Conservation (phyloP, 2,329 filamentous ascomycete genomes). For the Alternaria gaisen region DNA sequence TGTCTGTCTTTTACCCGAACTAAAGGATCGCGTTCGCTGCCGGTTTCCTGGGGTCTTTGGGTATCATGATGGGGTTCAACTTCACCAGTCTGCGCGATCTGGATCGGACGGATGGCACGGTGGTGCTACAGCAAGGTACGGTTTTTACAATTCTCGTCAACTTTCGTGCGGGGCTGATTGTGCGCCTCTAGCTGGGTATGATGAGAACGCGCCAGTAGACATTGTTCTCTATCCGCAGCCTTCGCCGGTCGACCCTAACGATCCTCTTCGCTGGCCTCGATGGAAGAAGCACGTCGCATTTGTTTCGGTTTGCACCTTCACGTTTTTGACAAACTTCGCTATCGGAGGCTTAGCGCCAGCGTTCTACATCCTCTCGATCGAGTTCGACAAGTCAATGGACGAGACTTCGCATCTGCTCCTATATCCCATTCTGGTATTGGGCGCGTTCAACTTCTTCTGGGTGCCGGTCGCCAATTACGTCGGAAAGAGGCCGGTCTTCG, state of each 20-base stretch:
- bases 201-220: slow-evolving; percentile 5
- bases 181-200: not conserved
- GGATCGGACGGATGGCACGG: slow-evolving; percentile 51
- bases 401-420: slow-evolving; percentile 54
- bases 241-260: slow-evolving; percentile 56
- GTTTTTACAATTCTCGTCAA: not conserved
- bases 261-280: slow-evolving; percentile 60
- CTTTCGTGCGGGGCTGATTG: not conserved
- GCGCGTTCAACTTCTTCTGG: slow-evolving; percentile 63
- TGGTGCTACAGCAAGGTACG: slow-evolving; percentile 45
- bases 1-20: slow-evolving; percentile 25
- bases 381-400: slow-evolving; percentile 58
- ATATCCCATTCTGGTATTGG: slow-evolving; percentile 58
- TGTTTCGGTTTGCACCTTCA: slow-evolving; percentile 54
- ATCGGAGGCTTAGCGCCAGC: slow-evolving; percentile 57
- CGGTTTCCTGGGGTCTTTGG: not conserved
- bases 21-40: slow-evolving; percentile 5
- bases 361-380: slow-evolving; percentile 54
- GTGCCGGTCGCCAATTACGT: slow-evolving; percentile 59
- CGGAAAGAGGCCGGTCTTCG: slow-evolving; percentile 59
- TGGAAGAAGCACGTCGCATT: slow-evolving; percentile 57
- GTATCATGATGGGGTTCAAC: slow-evolving; percentile 40
- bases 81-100: slow-evolving; percentile 48
- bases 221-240: slow-evolving; percentile 60
- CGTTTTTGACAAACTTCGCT: slow-evolving; percentile 58